Percentiles rank a stretch among this genome's conserved stretches.
These are phyloP conservation scores for Euphorbia schlechtendalii DNA, from an alignment of 441 rosid species.

Conservation along the genomic window DNA sequence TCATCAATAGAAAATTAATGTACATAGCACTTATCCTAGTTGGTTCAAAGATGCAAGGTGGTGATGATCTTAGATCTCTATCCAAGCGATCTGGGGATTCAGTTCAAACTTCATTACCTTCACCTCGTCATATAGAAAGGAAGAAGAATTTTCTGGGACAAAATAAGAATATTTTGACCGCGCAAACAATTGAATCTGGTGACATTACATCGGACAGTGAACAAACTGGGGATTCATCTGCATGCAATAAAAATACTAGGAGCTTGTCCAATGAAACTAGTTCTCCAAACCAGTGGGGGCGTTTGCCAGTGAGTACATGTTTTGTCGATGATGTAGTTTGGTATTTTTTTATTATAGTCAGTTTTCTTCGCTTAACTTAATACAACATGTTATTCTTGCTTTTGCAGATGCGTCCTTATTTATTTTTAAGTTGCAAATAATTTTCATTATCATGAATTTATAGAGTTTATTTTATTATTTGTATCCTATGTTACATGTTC, in stretches of 20 bases:
- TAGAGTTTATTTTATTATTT: not conserved
- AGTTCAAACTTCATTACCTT: slow-evolving; percentile 28
- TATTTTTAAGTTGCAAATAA: too few relatives aligned
- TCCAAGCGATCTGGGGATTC: slow-evolving; percentile 37
- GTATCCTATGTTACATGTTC: not conserved
- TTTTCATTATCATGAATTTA: not conserved
- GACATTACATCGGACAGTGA: too few relatives aligned
- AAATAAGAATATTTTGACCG: too few relatives aligned
- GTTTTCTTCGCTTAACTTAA: too few relatives aligned
- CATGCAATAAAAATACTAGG: too few relatives aligned
- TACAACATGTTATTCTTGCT: slow-evolving; percentile 12
- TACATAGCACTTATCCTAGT: slow-evolving; percentile 9
- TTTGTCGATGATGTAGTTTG: too few relatives aligned
- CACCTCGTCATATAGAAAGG: too few relatives aligned
- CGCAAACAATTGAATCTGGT: too few relatives aligned
- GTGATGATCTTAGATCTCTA: slow-evolving; percentile 29
- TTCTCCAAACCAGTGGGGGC: slow-evolving; percentile 46
- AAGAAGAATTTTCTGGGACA: too few relatives aligned
- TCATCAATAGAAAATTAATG: too few relatives aligned
- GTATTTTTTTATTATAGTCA: slow-evolving; percentile 12
- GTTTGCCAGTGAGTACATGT: slow-evolving; percentile 61
- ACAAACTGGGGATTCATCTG: too few relatives aligned
- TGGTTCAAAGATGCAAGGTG: slow-evolving; percentile 42
- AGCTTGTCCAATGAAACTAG: slow-evolving; percentile 32
- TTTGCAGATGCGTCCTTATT: slow-evolving; percentile 8